Evolutionary conservation across 495 filamentous ascomycete species (phyloP).

Genomic region (Penicillium verhagenii): DNA sequence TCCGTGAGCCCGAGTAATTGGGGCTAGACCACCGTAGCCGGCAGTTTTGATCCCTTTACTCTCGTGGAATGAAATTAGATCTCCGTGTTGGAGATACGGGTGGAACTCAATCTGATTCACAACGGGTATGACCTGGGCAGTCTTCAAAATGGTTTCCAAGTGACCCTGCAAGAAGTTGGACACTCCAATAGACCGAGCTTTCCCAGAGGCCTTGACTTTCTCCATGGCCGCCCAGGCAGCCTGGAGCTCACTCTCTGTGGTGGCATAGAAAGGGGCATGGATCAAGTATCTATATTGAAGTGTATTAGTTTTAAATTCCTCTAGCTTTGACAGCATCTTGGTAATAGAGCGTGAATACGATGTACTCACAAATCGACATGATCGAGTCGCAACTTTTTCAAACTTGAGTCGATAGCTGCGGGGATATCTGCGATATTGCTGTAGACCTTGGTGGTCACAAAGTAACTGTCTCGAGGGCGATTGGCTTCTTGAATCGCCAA

Average conservation of each 20-base stretch:
- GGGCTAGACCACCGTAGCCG: conserved; percentile 68
- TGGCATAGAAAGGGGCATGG: conserved; percentile 70
- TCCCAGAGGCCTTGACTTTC: conserved; percentile 62
- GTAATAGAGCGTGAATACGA: no score
- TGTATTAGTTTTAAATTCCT: neutral
- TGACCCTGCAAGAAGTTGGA: conserved; percentile 74
- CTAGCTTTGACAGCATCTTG: no score
- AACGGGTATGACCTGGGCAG: conserved; percentile 60
- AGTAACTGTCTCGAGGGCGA: conserved; percentile 66
- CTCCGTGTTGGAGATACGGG: conserved; percentile 76
- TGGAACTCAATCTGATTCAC: conserved; percentile 91
- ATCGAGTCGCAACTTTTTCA: conserved; percentile 71
- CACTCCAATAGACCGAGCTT: conserved; percentile 77
- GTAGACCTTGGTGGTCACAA: conserved; percentile 72
- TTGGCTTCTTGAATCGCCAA: conserved; percentile 67
- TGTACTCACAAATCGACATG: conserved; percentile 75
- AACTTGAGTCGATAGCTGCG: conserved; percentile 63
- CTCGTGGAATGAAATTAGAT: conserved; percentile 64
- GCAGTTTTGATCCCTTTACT: conserved; percentile 65
- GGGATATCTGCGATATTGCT: conserved; percentile 58
- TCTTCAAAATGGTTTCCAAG: conserved; percentile 65
- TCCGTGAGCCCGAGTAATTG: conserved; percentile 60
- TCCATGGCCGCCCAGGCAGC: conserved; percentile 77
- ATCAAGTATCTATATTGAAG: conserved; percentile 62
- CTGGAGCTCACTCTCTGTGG: conserved; percentile 62